Percentiles rank a stretch among this genome's conserved stretches.
Evolutionary conservation across 1,284 basidiomycete genomes (phyloP).

Genomic region (Cryptococcus hybrid): DNA sequence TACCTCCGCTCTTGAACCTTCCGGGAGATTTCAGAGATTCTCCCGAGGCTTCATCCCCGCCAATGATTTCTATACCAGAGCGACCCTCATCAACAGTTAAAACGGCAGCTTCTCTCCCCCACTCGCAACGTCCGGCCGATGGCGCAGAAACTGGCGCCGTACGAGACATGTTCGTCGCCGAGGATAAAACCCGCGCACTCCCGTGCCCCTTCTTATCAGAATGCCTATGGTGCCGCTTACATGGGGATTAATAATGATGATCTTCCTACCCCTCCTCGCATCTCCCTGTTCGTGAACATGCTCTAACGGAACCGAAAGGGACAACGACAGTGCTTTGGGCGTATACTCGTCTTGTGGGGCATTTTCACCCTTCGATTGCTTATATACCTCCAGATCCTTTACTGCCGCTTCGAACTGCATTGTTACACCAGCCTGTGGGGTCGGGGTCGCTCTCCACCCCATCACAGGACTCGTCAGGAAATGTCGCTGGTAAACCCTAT

Average conservation of each 20-base stretch:
- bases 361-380: constrained; percentile 45
- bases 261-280: constrained; percentile 24
- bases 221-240: constrained; percentile 29
- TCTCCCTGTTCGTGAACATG: constrained; percentile 24
- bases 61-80: constrained; percentile 9
- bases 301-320: constrained; percentile 21
- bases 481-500: constrained; percentile 1
- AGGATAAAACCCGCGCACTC: constrained; percentile 8
- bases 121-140: too few relatives aligned
- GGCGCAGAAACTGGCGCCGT: not conserved
- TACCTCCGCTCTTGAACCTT: constrained; percentile 14
- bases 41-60: not conserved
- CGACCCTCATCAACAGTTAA: not conserved
- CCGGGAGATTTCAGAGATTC: not conserved
- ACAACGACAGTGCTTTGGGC: constrained; percentile 48
- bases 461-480: not conserved
- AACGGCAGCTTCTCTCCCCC: not conserved
- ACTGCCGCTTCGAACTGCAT: constrained; percentile 43
- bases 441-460: constrained; percentile 34
- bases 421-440: constrained; percentile 49
- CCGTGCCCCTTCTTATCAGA: constrained; percentile 36
- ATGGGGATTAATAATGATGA: constrained; percentile 7
- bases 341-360: constrained; percentile 43
- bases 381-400: constrained; percentile 51
- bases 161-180: not conserved